Percentiles rank a stretch among this genome's conserved stretches.
Evolutionary conservation across 2,329 filamentous ascomycete species (phyloP).

Genomic region (Dothistroma septosporum): DNA sequence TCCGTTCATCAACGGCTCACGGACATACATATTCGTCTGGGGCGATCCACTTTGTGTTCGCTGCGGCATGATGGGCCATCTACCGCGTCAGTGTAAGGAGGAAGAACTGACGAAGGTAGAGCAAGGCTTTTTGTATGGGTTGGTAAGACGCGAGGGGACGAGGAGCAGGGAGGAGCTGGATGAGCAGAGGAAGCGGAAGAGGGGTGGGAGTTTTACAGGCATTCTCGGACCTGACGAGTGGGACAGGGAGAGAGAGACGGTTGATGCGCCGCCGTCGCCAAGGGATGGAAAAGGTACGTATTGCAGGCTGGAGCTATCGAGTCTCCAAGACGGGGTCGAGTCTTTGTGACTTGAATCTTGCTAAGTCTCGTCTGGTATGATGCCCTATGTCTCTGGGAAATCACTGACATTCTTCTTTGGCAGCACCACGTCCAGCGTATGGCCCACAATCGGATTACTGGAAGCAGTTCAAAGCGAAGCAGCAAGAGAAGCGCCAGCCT

Average conservation of each 20-base stretch:
- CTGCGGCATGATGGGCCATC: constrained; percentile 19
- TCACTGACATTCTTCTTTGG: neutral
- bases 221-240: neutral
- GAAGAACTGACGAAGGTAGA: constrained; percentile 10
- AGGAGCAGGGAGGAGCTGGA: constrained; percentile 16
- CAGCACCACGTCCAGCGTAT: neutral
- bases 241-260: neutral
- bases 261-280: neutral
- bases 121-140: constrained; percentile 13
- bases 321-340: neutral
- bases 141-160: constrained; percentile 15
- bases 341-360: neutral
- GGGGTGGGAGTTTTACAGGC: neutral
- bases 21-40: constrained; percentile 19
- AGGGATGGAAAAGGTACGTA: neutral
- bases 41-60: constrained; percentile 22
- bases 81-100: constrained; percentile 12
- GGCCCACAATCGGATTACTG: constrained; percentile 4
- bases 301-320: neutral
- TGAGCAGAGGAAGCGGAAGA: neutral
- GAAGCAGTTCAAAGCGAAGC: constrained; percentile 9
- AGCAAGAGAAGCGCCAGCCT: neutral
- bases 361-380: neutral
- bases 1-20: constrained; percentile 19
- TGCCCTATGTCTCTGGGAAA: neutral